Conservation (phyloP, 2,329 filamentous ascomycete genomes). For the Alternaria longipes region DNA sequence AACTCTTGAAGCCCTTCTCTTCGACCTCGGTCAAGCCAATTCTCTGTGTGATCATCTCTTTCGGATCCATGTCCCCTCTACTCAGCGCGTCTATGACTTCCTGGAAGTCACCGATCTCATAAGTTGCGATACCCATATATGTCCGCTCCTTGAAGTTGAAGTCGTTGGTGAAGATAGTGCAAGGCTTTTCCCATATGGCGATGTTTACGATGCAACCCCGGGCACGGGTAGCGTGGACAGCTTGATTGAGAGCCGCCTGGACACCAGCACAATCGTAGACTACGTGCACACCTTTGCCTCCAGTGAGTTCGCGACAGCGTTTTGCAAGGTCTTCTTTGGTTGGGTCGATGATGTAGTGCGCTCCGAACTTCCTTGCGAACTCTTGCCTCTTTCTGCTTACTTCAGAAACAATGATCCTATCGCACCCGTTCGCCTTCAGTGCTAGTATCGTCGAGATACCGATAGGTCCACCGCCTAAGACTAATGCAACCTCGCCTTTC, state of each 20-base stretch:
- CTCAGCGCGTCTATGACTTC: slow-evolving; percentile 56
- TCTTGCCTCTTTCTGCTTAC: slow-evolving; percentile 58
- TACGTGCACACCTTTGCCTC: slow-evolving; percentile 59
- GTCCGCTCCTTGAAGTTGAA: slow-evolving; percentile 62
- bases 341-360: slow-evolving; percentile 62
- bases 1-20: slow-evolving; percentile 57
- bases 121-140: slow-evolving; percentile 64
- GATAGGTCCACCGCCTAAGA: slow-evolving; percentile 64
- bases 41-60: slow-evolving; percentile 61
- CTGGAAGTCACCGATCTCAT: slow-evolving; percentile 62
- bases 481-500: slow-evolving; percentile 56
- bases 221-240: slow-evolving; percentile 59
- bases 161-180: slow-evolving; percentile 60
- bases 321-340: slow-evolving; percentile 59
- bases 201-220: slow-evolving; percentile 64
- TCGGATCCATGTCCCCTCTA: slow-evolving; percentile 54
- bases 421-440: slow-evolving; percentile 42
- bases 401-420: slow-evolving; percentile 63
- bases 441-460: slow-evolving; percentile 54
- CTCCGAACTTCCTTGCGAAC: slow-evolving; percentile 62
- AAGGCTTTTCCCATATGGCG: slow-evolving; percentile 65
- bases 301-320: slow-evolving; percentile 55
- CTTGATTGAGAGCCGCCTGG: slow-evolving; percentile 60
- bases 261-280: slow-evolving; percentile 65
- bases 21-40: slow-evolving; percentile 58